Percentiles rank a stretch among this genome's conserved stretches.
phyloP scores from a whole-genome alignment of 2,329 filamentous ascomycete genomes.

The Raffaelea arxii region DNA sequence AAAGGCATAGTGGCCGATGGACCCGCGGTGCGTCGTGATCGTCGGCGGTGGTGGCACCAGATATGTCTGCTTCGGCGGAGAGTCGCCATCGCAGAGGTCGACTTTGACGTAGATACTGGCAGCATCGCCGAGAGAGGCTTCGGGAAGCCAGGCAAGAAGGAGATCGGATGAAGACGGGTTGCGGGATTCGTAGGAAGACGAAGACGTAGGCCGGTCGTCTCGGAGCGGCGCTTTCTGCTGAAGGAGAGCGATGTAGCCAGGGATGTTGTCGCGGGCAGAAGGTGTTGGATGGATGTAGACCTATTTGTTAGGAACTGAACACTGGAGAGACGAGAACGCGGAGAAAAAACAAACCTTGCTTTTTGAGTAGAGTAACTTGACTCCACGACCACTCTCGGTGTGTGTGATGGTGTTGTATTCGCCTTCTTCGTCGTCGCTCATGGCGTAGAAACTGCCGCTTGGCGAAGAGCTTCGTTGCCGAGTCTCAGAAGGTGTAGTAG shows the following conservation, averaged over 20 bases:
- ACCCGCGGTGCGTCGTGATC: slow-evolving; percentile 62
- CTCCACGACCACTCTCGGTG: slow-evolving; percentile 64
- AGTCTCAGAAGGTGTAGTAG: slow-evolving; percentile 4
- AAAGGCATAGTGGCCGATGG: slow-evolving; percentile 77
- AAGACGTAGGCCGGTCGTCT: slow-evolving; percentile 30
- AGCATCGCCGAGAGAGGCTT: slow-evolving; percentile 75
- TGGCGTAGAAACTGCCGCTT: slow-evolving; percentile 81
- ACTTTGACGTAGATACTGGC: slow-evolving; percentile 92
- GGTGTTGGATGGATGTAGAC: slow-evolving; percentile 95
- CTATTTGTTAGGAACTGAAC: slow-evolving; percentile 31
- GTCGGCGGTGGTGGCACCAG: slow-evolving; percentile 88
- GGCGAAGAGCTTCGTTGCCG: slow-evolving; percentile 51
- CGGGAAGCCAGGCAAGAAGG: slow-evolving; percentile 87
- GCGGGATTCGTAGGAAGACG: slow-evolving; percentile 28
- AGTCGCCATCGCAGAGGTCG: slow-evolving; percentile 72
- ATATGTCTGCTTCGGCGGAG: slow-evolving; percentile 75
- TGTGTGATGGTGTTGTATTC: slow-evolving; percentile 92
- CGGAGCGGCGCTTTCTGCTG: slow-evolving; percentile 63
- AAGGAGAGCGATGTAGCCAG: slow-evolving; percentile 84
- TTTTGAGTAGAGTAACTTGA: slow-evolving; percentile 91
- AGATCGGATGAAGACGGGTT: slow-evolving; percentile 56
- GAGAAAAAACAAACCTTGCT: slow-evolving; percentile 64
- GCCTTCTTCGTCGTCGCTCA: slow-evolving; percentile 93
- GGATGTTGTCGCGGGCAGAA: slow-evolving; percentile 89
- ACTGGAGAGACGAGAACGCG: background rate